These are phyloP conservation scores for Bassia scoparia DNA, from an alignment of 148 eudicot genomes.

Conservation along the genomic window DNA sequence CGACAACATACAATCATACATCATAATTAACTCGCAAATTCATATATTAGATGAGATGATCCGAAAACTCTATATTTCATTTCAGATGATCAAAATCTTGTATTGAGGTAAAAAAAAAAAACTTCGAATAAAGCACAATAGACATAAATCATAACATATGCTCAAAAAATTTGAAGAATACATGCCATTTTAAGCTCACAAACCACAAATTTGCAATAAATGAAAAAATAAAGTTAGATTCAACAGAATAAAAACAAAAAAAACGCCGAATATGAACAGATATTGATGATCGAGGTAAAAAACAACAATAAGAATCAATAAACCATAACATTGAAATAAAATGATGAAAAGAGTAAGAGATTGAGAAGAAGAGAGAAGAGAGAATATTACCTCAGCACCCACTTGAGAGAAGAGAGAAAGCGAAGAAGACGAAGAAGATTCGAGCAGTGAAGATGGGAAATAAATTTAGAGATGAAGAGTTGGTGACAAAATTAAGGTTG, in stretches of 20 bases:
- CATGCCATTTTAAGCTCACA: no score
- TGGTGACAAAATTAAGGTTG: neutral
- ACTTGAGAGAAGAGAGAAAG: neutral
- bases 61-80: no score
- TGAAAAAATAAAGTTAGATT: neutral
- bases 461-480: neutral
- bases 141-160: no score
- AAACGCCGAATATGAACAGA: neutral
- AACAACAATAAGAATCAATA: neutral
- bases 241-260: no score
- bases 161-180: no score
- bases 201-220: neutral
- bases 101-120: no score
- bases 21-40: no score
- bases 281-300: neutral
- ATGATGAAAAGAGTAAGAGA: neutral
- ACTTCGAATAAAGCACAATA: no score
- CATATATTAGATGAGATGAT: no score
- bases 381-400: slow-evolving; percentile 36
- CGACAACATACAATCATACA: no score
- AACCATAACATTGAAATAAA: slow-evolving; percentile 10
- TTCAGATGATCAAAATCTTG: no score
- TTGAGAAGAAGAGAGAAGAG: no score
- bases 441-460: neutral
- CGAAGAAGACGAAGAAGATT: slow-evolving; percentile 5